Evolutionary conservation across 1,284 basidiomycete species (phyloP), one percentile per base, ranked within the genome.

Genomic region (Porphyrellus sp.): DNA sequence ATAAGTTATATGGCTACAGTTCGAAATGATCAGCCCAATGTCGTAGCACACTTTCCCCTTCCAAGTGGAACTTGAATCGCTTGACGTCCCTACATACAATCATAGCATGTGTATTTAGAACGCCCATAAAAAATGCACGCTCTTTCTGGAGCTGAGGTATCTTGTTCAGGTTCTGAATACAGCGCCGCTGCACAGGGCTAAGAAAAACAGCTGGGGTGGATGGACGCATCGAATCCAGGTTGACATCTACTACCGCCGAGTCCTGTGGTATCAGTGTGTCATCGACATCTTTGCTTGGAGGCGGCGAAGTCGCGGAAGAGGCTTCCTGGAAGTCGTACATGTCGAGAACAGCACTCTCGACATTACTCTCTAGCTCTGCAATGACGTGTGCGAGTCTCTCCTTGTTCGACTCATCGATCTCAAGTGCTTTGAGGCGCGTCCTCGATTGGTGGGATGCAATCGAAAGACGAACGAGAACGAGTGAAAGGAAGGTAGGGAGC

Each of bases 21-120:
- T 75, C 66, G 48, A 90, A 85, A n/a, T 78, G 74, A 55, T 81
- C 77, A 21, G 85, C 86, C 85, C 85, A 88, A 65, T 89, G 85
- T 54, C 77, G 73, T 34, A 91, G 49, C 5, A 89, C 78, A 34
- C 79, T 79, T 62, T 82, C 78, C 12, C 88, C 89, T 21, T 71
- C 63, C 44, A 74, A 70, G 60, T 89, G 84, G 16, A 70, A 59
- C 59, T 77, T 72, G 60, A 85, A 88, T 37, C 73, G 67, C 63
- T 81, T 74, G 49, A 81, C 66, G 59, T 91, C 86, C 45, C 88
- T 73, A 62, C 77, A 81, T 8, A 91, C 74, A 57, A 91, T 85
- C 52, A 80, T 74, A 11, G 76, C 85, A 70, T 91, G 88, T 25
- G 86, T 70, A 62, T 89, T 90, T 38, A 71, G 63, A 37, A 83